Base-by-base conservation (phyloP, 192 early-diverging fungal genomes). In the Gonapodya prolifera region DNA sequence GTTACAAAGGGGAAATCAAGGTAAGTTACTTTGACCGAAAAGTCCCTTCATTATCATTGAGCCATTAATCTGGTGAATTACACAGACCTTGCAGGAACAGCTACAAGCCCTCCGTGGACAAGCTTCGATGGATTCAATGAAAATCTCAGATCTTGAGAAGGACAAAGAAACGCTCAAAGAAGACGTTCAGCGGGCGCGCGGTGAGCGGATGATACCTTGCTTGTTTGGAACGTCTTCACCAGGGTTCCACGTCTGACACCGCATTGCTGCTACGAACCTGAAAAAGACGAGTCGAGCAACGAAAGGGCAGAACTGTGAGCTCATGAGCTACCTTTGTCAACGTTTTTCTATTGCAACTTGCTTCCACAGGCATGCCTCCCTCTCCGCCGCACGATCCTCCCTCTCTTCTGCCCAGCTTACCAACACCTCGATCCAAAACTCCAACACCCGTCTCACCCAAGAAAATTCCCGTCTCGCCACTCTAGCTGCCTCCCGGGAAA, bases 1-100 rank as follows among this genome's bases (percentile, higher is more conserved):
- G 33, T 28, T 78, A 86, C 75, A 85, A 84, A 70, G n/a, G 73
- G 30, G 83, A 87, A 36, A 75, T 85, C 29, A 76, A 85, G 80
- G 86, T 87, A 33, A 77, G 28, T 61, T 23, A 23, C 45, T 2
- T 16, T 23, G 45, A 61, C 23, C n/a, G n/a, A n/a, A n/a, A n/a
- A n/a, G 75, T 32, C 34, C 32, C 34, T 78, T 28, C 36, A 0
- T 23, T 61, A 36, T 1, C 13, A 23, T 30, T 30, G 13, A 32
- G 71, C n/a, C 13, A 80, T 80, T 34, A 80, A 61, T 61, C 23
- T 61, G 45, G 8, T 61, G 45, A 61, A 61, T 16, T 61, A 23
- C 69, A 34, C 35, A 77, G 76, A 32, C 29, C 30, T 32, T 77
- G 69, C 31, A 77, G 75, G 76, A 77, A 16, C 31, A 77, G 35